Base-by-base conservation (phyloP, 768 basidiomycete genomes). In the Suillus brevipes region DNA sequence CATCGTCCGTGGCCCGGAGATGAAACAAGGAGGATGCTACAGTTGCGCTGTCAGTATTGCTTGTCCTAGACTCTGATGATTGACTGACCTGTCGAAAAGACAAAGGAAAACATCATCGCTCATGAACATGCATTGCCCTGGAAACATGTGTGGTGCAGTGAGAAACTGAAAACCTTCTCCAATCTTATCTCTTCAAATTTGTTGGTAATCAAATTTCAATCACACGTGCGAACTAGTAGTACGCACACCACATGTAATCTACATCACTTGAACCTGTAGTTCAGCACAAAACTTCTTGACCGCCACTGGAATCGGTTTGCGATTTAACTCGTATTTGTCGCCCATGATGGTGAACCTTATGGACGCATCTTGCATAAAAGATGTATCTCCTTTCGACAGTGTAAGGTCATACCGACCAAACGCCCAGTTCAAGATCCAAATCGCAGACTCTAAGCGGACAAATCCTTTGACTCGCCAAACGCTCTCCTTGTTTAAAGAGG, bases 381-480 rank as follows among this genome's bases (percentile, higher is more conserved):
- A 70, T 34, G 56, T 45, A 56, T 68, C 59, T 40, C 66, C 69
- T 38, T n/a, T 77, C 76, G 1, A 74, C 75, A 43, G 75, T 79
- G 88, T 83, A 47, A 90, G 77, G 34, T 95, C 92, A 73, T 85
- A 89, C 47, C 95, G 85, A 16, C 93, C 93, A 78, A 97, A 98
- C 8, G 95, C 95, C 94, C 94, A 98, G 73, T 98, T 98, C 65
- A 97, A 70, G 65, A 95, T 90, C 72, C 83, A 74, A 67, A 77
- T 70, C 9, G 78, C 76, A 3, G 71, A 68, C 31, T 68, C 68
- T 7, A 92, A 74, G 45, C 83, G 83, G 28, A 96, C 82, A 70
- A 95, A 94, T 20, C 95, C 96, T 73, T 98, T 98, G 40, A 96
- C 89, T 67, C 91, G 78, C 87, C 90, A 95, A 10, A 93, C 79